Percentiles rank a stretch among this genome's conserved stretches.
Evolutionary conservation across 2,329 filamentous ascomycete species (phyloP).

Genomic region (Rutstroemia sp.): DNA sequence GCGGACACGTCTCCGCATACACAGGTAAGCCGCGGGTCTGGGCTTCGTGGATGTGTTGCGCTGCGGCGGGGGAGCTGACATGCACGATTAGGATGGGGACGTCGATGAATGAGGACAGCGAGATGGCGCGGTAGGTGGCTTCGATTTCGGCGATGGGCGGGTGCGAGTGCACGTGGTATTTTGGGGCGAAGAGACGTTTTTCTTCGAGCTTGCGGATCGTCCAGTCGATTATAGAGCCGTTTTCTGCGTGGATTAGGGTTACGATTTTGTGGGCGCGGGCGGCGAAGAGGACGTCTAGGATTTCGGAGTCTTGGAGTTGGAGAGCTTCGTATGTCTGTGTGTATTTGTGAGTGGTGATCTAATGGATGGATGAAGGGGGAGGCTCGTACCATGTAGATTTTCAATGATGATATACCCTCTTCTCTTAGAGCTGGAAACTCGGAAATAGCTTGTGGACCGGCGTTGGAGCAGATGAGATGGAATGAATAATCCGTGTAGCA

Average conservation of each 20-base stretch:
- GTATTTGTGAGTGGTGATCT: background rate
- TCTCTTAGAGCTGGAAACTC: slow-evolving; percentile 25
- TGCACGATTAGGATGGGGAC: slow-evolving; percentile 47
- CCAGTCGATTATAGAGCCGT: slow-evolving; percentile 46
- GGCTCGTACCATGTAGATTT: slow-evolving; percentile 33
- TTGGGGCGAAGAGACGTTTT: slow-evolving; percentile 39
- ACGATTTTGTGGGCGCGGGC: slow-evolving; percentile 38
- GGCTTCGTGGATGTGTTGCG: slow-evolving; percentile 39
- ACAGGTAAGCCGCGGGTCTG: slow-evolving; percentile 42
- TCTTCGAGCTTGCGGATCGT: slow-evolving; percentile 45
- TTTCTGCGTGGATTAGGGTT: slow-evolving; percentile 50
- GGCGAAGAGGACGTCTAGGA: slow-evolving; percentile 37
- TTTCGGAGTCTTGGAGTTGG: slow-evolving; percentile 33
- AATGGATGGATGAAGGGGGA: background rate
- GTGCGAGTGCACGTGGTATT: slow-evolving; percentile 43
- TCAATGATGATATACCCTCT: slow-evolving; percentile 36
- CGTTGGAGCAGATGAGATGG: slow-evolving; percentile 38
- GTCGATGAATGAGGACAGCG: slow-evolving; percentile 41
- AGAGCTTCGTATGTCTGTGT: slow-evolving; percentile 36
- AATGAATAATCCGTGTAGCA: slow-evolving; percentile 44
- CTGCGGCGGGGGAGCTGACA: slow-evolving; percentile 40
- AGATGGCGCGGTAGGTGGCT: slow-evolving; percentile 45
- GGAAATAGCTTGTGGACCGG: slow-evolving; percentile 30
- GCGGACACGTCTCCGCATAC: slow-evolving; percentile 48
- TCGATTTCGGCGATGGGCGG: slow-evolving; percentile 44